Evolutionary conservation across 805 yeast species (phyloP), one percentile per base, ranked within the genome.

Genomic region (Candida alai): DNA sequence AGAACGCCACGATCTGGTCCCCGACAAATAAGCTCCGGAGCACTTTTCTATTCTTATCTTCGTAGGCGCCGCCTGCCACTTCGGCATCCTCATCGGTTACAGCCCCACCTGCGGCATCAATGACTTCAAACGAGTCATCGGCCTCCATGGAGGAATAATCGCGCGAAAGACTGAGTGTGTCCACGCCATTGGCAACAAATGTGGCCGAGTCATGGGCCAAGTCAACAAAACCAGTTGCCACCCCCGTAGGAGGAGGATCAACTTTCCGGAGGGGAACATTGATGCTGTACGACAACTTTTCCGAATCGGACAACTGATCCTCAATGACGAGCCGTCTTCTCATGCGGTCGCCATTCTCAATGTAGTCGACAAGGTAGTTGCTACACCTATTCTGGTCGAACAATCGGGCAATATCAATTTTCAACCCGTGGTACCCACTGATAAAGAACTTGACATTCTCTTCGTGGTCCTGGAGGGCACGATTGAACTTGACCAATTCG

Each of bases 41-140:
- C 1, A 87, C 81, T 48, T 80, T 82, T 36, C 95, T 60, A 51
- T 86, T 84, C 46, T 76, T 77, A 51, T 85, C 94, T 41, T 78
- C 82, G 34, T 70, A 68, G 3, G 14, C 32, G 13, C 22, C 35
- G 10, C 3, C 19, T 17, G 13, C 33, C 19, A 38, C 48, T 12
- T 11, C 12, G 4, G 18, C 8, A 2, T 28, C 34, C 10, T 30
- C 36, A 11, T 13, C 9, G 5, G 37, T 19, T 18, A 49, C 56
- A 1, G 40, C 35, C 4, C 34, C 34, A 12, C 44, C 51, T 12
- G 60, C 70, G 9, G 17, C 9, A 10, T 70, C 71, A 15, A 75
- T 47, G 13, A 74, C 28, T 36, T 75, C 80, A 45, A 65, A 70
- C 2, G 48, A 52, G 44, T 49, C 63, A 37, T 54, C 58, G 11